Percentiles rank a stretch among this genome's conserved stretches.
These are phyloP conservation scores for Sporothrix phasma DNA, from an alignment of 2,329 filamentous ascomycete genomes.

Conservation along the genomic window DNA sequence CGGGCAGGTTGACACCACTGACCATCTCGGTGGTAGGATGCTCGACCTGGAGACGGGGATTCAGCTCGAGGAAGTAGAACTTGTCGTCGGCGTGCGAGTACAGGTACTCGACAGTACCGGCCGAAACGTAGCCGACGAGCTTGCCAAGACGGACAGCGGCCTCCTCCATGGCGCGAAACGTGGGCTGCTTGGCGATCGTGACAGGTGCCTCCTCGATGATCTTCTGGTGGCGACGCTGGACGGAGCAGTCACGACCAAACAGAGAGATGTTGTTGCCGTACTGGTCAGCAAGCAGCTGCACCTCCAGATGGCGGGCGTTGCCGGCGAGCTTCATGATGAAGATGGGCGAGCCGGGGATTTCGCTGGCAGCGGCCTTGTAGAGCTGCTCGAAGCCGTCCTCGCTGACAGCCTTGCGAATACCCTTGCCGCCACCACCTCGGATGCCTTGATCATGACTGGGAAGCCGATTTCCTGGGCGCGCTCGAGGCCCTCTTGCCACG, in stretches of 20 bases:
- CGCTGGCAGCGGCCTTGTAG: conserved; percentile 92
- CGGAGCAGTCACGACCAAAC: conserved; percentile 96
- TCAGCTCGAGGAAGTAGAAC: conserved; percentile 98
- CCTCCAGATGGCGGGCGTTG: conserved; percentile 92
- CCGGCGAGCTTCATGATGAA: conserved; percentile 99
- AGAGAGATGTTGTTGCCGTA: conserved; percentile 99
- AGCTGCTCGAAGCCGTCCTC: conserved; percentile 78
- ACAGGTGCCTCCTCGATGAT: conserved; percentile 99
- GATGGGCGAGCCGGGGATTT: conserved; percentile 97
- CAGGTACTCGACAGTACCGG: conserved; percentile 96
- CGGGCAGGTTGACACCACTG: conserved; percentile 90
- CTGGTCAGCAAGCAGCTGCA: conserved; percentile 94
- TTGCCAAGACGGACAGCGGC: conserved; percentile 88
- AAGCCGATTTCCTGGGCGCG: conserved; percentile 89
- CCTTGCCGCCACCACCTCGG: conserved; percentile 97
- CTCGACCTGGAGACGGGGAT: conserved; percentile 98
- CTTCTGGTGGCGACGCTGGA: conserved; percentile 97
- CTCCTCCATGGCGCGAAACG: conserved; percentile 94
- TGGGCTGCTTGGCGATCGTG: conserved; percentile 80
- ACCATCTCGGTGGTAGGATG: conserved; percentile 99
- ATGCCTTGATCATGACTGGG: conserved; percentile 99
- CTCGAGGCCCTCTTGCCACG: conserved; percentile 78
- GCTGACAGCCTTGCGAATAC: conserved; percentile 86
- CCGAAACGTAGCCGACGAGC: conserved; percentile 95
- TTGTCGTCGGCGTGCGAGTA: conserved; percentile 97